Conservation (phyloP, 2,329 filamentous ascomycete genomes). For the Colletotrichum tropicale region DNA sequence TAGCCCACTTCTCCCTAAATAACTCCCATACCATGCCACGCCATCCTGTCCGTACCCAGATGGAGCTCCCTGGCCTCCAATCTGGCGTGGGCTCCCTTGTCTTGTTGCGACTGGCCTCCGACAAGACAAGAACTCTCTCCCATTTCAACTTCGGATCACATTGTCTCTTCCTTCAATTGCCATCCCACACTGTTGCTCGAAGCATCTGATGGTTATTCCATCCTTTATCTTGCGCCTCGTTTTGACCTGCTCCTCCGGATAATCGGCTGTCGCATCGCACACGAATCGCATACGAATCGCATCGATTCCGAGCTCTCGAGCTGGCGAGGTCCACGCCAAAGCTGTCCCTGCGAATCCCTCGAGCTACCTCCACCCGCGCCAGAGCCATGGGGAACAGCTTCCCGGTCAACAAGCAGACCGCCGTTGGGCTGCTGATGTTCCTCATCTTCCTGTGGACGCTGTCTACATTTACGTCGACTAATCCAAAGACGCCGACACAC, state of each 20-base stretch:
- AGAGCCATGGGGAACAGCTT: background rate
- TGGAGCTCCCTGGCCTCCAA: background rate
- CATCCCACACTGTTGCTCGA: background rate
- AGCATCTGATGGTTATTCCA: background rate
- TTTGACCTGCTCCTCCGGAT: background rate
- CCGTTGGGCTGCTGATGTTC: background rate
- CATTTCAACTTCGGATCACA: background rate
- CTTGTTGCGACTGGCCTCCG: background rate
- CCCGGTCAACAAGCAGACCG: slow-evolving; percentile 9
- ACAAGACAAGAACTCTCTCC: background rate
- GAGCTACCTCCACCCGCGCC: background rate
- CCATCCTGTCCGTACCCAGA: background rate
- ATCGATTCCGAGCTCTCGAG: background rate
- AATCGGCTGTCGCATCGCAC: background rate
- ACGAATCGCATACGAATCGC: background rate
- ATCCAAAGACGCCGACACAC: background rate
- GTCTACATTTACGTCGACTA: background rate
- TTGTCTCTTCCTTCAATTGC: background rate
- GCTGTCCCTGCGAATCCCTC: background rate
- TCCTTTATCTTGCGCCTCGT: background rate
- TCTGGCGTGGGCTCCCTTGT: background rate
- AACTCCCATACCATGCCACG: background rate
- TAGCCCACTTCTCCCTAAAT: background rate
- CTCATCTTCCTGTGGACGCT: slow-evolving; percentile 15
- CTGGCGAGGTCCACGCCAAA: background rate